Conservation (phyloP, 2,329 filamentous ascomycete genomes). For the Xylariales sp. region DNA sequence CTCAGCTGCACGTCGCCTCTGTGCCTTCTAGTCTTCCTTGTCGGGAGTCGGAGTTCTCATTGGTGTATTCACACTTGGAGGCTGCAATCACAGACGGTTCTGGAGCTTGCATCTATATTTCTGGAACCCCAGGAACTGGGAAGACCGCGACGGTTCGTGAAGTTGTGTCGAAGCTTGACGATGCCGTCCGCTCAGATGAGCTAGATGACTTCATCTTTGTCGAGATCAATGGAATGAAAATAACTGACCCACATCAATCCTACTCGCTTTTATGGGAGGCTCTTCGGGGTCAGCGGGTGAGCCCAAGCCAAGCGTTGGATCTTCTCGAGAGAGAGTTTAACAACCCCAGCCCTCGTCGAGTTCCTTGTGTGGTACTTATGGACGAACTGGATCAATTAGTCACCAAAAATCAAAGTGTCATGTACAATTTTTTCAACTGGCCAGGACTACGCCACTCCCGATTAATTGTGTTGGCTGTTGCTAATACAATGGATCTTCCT, state of each 20-base stretch:
- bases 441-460: conserved; percentile 85
- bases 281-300: conserved; percentile 86
- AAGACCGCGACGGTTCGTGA: conserved; percentile 97
- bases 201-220: conserved; percentile 98
- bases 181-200: conserved; percentile 83
- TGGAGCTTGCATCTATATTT: conserved; percentile 97
- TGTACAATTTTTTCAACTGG: conserved; percentile 99
- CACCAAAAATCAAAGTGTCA: conserved; percentile 97
- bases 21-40: conserved; percentile 88
- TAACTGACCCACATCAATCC: conserved; percentile 94
- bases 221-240: conserved; percentile 99
- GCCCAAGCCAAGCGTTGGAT: conserved; percentile 84
- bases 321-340: conserved; percentile 90
- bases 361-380: conserved; percentile 96
- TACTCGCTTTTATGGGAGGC: conserved; percentile 96
- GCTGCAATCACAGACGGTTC: conserved; percentile 90
- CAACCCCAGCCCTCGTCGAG: conserved; percentile 81
- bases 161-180: conserved; percentile 83
- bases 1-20: conserved; percentile 85
- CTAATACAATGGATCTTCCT: conserved; percentile 97
- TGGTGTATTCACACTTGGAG: conserved; percentile 90
- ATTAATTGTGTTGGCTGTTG: conserved; percentile 92
- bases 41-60: conserved; percentile 84
- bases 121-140: conserved; percentile 94
- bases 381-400: conserved; percentile 97